Evolutionary conservation across 352 stramenopile species (phyloP), one percentile per base, ranked within the genome.

Genomic region (Globisporangium sylvaticum): DNA sequence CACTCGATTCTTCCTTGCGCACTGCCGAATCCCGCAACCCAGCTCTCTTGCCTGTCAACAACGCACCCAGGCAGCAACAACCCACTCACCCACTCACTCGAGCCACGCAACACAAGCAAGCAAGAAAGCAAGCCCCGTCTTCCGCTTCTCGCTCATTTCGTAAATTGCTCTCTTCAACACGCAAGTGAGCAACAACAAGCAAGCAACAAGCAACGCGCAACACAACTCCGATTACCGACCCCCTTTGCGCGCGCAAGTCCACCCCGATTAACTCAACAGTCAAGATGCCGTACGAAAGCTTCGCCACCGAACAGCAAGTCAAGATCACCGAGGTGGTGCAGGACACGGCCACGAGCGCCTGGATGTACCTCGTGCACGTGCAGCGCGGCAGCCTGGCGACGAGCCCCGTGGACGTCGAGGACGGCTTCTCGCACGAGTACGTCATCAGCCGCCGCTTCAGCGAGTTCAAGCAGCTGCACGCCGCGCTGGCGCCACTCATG

Each of bases 251-350:
- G 22, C 42, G 12, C 52, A 58, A 25, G 7, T 54, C 48, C 34
- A 58, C 7, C 34, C 44, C 37, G 54, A 44, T 59, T 27, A 56
- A 64, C 34, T 44, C 39, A 53, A 39, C 12, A 22, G 15, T 9
- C n/a, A 60, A 44, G 39, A 91, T 91, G 83, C 81, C 81, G 32
- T 91, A 91, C 83, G 83, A 91, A 67, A 91, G 83, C 75, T 91
- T 91, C 67, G 81, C 79, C 53, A 83, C 76, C 31, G 79, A 81
- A 67, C 79, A 91, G 58, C 76, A 81, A 58, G 81, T 86, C 46
- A 67, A 76, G 54, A 91, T 91, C 75, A 83, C 80, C 37, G 77
- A 83, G n/a, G 80, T 91, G n/a, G 77, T 85, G 62, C 81, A 89
- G 66, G 83, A 91, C 67, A 65, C 75, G 18, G 72, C 76, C 46